Percentiles rank a stretch among this genome's conserved stretches.
Evolutionary conservation across 2,329 filamentous ascomycete species (phyloP).

Genomic region (Fusarium veterinarium): DNA sequence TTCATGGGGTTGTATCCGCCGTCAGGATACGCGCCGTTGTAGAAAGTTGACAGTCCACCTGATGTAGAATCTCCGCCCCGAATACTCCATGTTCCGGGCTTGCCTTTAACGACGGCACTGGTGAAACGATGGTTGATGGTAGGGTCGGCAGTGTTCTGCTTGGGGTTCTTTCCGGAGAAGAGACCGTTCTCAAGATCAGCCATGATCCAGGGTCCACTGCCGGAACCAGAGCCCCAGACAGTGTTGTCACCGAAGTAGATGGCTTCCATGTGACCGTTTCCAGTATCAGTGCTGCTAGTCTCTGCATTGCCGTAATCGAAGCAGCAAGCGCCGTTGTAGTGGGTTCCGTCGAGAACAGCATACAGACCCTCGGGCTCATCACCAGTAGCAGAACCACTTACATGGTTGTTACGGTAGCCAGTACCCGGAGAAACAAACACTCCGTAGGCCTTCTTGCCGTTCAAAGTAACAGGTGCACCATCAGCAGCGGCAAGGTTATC

Average conservation of each 20-base stretch:
- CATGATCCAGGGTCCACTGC: conserved; percentile 74
- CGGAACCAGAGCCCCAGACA: conserved; percentile 66
- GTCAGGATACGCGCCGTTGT: conserved; percentile 13
- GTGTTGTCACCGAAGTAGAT: conserved; percentile 71
- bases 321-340: conserved; percentile 25
- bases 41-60: conserved; percentile 11
- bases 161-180: conserved; percentile 62
- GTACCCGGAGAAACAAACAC: conserved; percentile 26
- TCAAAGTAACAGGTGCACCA: conserved; percentile 23
- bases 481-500: conserved; percentile 25
- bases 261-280: conserved; percentile 75
- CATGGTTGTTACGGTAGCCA: conserved; percentile 20
- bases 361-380: conserved; percentile 21
- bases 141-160: conserved; percentile 19
- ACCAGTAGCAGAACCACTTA: conserved; percentile 13
- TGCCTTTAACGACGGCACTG: conserved; percentile 12
- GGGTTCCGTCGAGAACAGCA: conserved; percentile 28
- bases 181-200: conserved; percentile 75
- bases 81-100: conserved; percentile 14
- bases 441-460: conserved; percentile 28
- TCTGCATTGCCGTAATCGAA: conserved; percentile 49
- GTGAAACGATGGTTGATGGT: conserved; percentile 6
- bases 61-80: conserved; percentile 24
- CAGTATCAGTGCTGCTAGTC: conserved; percentile 63
- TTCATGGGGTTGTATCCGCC: conserved; percentile 26